Evolutionary conservation across 768 basidiomycete genomes (phyloP), one percentile per base, ranked within the genome.

Genomic region (Macrolepiota fuliginosa): DNA sequence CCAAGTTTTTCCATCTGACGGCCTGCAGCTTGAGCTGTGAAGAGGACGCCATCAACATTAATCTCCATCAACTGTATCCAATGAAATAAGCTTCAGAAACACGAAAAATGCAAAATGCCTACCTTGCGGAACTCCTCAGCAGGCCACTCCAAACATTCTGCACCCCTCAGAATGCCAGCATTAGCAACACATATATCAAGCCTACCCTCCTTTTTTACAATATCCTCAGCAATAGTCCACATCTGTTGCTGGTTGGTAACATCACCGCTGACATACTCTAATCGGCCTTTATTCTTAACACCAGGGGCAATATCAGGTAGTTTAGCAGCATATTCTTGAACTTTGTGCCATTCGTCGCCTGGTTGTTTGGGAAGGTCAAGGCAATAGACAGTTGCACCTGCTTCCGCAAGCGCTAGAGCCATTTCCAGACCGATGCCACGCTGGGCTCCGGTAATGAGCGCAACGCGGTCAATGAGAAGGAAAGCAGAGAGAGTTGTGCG

Each of bases 131-230:
- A 89, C 54, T 85, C 77, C 37, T 79, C 74, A 11, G 72, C 85
- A 3, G 82, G 74, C 66, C 85, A 88, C 35, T 87, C 82, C 66
- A 88, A 68, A 57, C 84, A 85, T 25, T 81, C 80, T 25, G 65
- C 78, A 51, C 79, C 65, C 1, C 73, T 74, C 65, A 87, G 65
- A 50, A 90, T 81, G 9, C 88, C 89, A 32, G 89, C 89, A 24
- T 85, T 85, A 0, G 88, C 87, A 53, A 89, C 70, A 63, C 86
- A 88, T 17, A 85, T 74, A 67, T 91, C 88, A 66, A 91, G 70
- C 58, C 86, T 74, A 0, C 83, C 83, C 63, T 90, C 88, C 68
- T 77, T 79, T 54, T 81, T 72, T 0, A 77, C 85, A 45, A 91
- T 85, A 62, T 77, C 73, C 68, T 84, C 79, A 37, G 77, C 76